Evolutionary conservation across 75 land plant genomes (phyloP).

Genomic region (Pinus taeda): DNA sequence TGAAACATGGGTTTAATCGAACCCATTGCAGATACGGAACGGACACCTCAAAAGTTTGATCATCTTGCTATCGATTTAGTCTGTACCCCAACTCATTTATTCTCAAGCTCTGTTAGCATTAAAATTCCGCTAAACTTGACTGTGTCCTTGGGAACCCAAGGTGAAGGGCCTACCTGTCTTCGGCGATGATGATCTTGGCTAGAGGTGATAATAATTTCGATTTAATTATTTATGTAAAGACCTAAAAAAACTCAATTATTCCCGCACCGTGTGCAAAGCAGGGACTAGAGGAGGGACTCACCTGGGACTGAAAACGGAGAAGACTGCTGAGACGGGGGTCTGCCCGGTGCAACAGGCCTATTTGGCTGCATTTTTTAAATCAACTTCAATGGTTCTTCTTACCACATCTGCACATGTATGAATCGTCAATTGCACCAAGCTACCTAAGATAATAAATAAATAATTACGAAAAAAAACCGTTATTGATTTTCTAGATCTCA

Average conservation of each 20-base stretch:
- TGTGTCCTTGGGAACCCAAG: background rate
- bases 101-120: background rate
- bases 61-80: too few relatives aligned
- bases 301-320: slow-evolving; percentile 11
- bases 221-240: background rate
- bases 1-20: background rate
- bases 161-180: background rate
- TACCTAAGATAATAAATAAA: too few relatives aligned
- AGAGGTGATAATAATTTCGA: background rate
- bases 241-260: background rate
- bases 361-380: slow-evolving; percentile 4
- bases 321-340: slow-evolving; percentile 1
- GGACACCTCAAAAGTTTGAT: too few relatives aligned
- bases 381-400: too few relatives aligned
- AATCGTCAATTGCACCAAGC: too few relatives aligned
- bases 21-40: background rate
- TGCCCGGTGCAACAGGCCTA: background rate
- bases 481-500: too few relatives aligned
- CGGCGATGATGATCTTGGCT: too few relatives aligned
- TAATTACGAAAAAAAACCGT: too few relatives aligned
- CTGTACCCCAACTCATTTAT: too few relatives aligned
- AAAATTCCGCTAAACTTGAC: background rate
- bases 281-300: background rate
- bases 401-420: too few relatives aligned
- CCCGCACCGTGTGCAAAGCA: background rate